Evolutionary conservation across 148 eudicot species (phyloP).

Genomic region (Diospyros kaki): DNA sequence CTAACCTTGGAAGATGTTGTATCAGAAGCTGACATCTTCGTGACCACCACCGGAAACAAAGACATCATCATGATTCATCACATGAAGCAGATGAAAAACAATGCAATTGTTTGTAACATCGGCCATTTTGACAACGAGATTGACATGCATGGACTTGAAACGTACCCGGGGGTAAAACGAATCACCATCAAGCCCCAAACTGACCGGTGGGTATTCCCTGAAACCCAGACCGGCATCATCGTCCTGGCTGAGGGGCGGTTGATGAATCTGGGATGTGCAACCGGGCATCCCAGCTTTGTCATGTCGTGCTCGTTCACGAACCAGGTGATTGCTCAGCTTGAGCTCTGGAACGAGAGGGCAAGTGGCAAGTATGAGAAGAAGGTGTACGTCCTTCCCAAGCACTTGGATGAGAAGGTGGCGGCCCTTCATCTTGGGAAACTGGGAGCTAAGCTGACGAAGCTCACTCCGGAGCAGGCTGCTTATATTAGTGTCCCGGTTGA

Average conservation of each 20-base stretch:
- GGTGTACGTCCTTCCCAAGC: background rate
- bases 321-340: constrained; percentile 85
- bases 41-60: constrained; percentile 90
- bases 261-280: constrained; percentile 93
- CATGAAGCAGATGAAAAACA: constrained; percentile 91
- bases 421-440: no score
- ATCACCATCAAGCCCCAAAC: constrained; percentile 90
- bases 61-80: constrained; percentile 83
- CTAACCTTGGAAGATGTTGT: constrained; percentile 37
- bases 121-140: constrained; percentile 91
- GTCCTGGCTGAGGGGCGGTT: constrained; percentile 80
- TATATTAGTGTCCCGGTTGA: no score
- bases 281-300: constrained; percentile 86
- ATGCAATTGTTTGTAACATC: constrained; percentile 87
- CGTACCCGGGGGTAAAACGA: constrained; percentile 69
- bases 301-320: constrained; percentile 93
- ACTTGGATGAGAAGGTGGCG: no score
- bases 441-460: no score
- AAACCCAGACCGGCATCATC: constrained; percentile 59
- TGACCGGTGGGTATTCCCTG: constrained; percentile 79
- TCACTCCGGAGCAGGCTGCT: no score
- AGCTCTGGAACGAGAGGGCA: constrained; percentile 49
- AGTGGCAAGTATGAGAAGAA: background rate
- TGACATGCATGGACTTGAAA: constrained; percentile 78
- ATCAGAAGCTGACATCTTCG: constrained; percentile 73